Evolutionary conservation across 1,139 yeast genomes (phyloP).

Genomic region (Taiozyma onychis): DNA sequence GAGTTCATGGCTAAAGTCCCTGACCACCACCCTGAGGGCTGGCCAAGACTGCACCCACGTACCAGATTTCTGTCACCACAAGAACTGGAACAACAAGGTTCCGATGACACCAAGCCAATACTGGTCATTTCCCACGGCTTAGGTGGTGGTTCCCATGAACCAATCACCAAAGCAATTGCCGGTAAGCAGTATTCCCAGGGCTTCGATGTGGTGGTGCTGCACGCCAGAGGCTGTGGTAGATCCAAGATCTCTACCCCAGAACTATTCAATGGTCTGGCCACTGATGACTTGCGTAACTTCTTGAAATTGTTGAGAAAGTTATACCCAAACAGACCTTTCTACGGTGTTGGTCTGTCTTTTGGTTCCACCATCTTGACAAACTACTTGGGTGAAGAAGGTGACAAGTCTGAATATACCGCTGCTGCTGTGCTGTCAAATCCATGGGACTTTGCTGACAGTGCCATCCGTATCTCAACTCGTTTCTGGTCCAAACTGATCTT

Average conservation of each 20-base stretch:
- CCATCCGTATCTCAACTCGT: conserved; percentile 43
- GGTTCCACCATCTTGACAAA: conserved; percentile 82
- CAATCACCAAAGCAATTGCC: conserved; percentile 65
- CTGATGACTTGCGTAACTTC: conserved; percentile 65
- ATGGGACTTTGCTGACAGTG: conserved; percentile 72
- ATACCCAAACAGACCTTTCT: conserved; percentile 70
- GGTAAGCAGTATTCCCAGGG: conserved; percentile 26
- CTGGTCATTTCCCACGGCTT: conserved; percentile 76
- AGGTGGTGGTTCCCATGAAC: conserved; percentile 90
- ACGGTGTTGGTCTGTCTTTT: conserved; percentile 76
- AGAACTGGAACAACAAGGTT: conserved; percentile 35
- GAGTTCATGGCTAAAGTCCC: conserved; percentile 44
- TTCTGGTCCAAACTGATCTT: conserved; percentile 60
- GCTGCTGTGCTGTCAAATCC: conserved; percentile 72
- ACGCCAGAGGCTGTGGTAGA: conserved; percentile 84
- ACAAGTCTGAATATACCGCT: conserved; percentile 48
- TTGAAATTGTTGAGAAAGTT: conserved; percentile 43
- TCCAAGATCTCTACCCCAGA: conserved; percentile 71
- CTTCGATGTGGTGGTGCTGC: conserved; percentile 70
- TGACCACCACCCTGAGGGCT: conserved; percentile 52
- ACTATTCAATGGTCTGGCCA: conserved; percentile 70
- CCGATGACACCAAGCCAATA: conserved; percentile 49
- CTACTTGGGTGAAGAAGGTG: conserved; percentile 70
- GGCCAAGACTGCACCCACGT: conserved; percentile 75
- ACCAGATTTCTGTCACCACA: conserved; percentile 61